A percentile compares a stretch with the other conserved stretches of the same genome.
Evolutionary conservation across 73 alveolate genomes (phyloP).

Genomic region (Paramecium tetraurelia): DNA sequence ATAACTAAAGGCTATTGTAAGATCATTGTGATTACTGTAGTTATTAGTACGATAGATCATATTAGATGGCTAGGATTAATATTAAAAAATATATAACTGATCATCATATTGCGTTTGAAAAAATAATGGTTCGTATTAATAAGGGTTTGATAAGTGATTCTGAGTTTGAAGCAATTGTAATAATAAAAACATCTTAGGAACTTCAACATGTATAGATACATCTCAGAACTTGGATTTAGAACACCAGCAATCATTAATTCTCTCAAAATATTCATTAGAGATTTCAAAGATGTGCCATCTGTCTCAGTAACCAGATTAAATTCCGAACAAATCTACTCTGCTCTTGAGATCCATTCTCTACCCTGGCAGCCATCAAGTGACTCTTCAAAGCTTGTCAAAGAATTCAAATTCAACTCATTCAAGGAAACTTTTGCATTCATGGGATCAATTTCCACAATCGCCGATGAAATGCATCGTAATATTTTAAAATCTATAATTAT

Average conservation of each 20-base stretch:
- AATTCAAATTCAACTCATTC: background rate
- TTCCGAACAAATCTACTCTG: background rate
- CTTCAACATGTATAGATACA: conserved; percentile 2
- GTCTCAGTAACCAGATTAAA: background rate
- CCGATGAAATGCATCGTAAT: conserved; percentile 26
- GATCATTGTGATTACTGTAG: background rate
- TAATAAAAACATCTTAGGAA: background rate
- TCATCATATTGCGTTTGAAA: background rate
- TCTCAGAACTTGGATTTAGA: conserved; percentile 16
- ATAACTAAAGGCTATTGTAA: background rate
- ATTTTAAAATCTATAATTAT: background rate
- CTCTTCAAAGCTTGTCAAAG: background rate
- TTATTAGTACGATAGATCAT: background rate
- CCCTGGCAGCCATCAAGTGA: background rate
- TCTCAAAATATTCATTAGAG: background rate
- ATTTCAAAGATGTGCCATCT: background rate
- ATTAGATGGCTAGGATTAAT: background rate
- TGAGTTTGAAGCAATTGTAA: background rate
- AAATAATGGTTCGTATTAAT: background rate
- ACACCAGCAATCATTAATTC: conserved; percentile 23
- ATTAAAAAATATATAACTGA: background rate
- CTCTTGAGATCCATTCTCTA: background rate
- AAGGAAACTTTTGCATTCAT: conserved; percentile 25
- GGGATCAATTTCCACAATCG: background rate
- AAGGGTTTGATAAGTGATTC: background rate